Base-by-base conservation (phyloP, 2,329 filamentous ascomycete genomes). In the Pseudogymnoascus sp. region DNA sequence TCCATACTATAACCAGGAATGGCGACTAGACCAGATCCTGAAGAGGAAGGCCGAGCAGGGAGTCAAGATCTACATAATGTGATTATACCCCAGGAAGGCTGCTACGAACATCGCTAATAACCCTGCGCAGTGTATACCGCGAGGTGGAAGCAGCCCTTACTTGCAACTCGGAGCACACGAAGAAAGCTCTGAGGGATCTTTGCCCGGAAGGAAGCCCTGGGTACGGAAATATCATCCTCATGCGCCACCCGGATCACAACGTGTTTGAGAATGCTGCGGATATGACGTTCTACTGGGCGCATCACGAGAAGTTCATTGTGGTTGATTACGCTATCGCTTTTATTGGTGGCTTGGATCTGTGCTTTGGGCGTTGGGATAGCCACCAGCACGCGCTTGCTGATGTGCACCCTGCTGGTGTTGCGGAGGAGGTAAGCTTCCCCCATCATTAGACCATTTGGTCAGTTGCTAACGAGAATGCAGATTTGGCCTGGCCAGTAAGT, bases 221-320 rank as follows among this genome's bases (percentile, higher is more conserved):
- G 0, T 81, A 93, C 73, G 91, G 90, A 59, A 97, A 97, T 73
- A 97, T 99, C 72, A 84, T 81, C 37, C 81, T 96, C 61, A 89
- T 96, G 84, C 86, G 93, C 31, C 93, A 97, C 76, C 93, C 93
- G 0, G 93, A 97, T 74, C 93, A 97, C 77, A 97, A 97, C 67
- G 84, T 96, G 2, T 86, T 97, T 60, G 92, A 97, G 70, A 97
- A 97, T 71, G 90, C 89, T 2, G 90, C 90, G 31, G 93, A 97
- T 69, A 96, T 96, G 90, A 97, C 92, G 0, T 91, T 97, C 72
- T 97, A 96, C 78, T 97, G 93, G 86, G 95, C 95, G 0, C 95
- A 99, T 73, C 95, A 99, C 73, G 95, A 99, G 71, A 99, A 99
- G 74, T 96, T 97, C 72, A 89, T 97, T 62, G 90, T 99, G 16